Base-by-base conservation (phyloP, 768 basidiomycete species). In the Tulasnella sp. region DNA sequence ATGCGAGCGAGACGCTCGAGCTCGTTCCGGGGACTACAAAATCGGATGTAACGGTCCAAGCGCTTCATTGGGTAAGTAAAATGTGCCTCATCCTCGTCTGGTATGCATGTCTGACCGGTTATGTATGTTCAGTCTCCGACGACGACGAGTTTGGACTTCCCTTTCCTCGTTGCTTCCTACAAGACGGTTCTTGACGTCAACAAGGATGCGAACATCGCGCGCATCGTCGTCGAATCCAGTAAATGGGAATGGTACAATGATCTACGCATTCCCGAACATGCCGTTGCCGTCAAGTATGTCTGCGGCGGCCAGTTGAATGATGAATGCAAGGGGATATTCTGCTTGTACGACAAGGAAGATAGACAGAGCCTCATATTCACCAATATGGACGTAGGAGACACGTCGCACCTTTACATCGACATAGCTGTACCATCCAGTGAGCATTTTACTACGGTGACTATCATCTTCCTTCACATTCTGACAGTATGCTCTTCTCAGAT, bases 181-280 rank as follows among this genome's bases (percentile, higher is more conserved):
- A 49, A 49, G 24, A 26, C 24, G 24, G 48, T 49, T 11, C 5
- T 4, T 26, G 48, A 49, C 24, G 24, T 26, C 30, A 49, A 49
- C 48, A 49, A 49, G 21, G 48, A 49, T 29, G 48, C 30, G 7
- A 49, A 58, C 44, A 58, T 58, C 23, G 41, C 56, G 17, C 56
- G 56, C 27, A 48, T 58, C 44, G 24, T 58, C 4, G 44, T 58
- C 26, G 23, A 42, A n/a, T 42, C 41, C 29, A 58, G 23, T 5
- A 41, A 42, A 21, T 58, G 56, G 56, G n/a, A 29, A 10, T 58
- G 56, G 56, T 30, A 43, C 24, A 19, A n/a, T 1, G 41, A 58
- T 11, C 56, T 58, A 8, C 41, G 56, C 44, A 58, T 58, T 29
- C 44, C 41, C 24, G 56, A 58, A 29, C 41, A 50, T 23, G 56